Evolutionary conservation across 176 grass and related monocot genomes (phyloP).

Genomic region (Oropetium thomaeum): DNA sequence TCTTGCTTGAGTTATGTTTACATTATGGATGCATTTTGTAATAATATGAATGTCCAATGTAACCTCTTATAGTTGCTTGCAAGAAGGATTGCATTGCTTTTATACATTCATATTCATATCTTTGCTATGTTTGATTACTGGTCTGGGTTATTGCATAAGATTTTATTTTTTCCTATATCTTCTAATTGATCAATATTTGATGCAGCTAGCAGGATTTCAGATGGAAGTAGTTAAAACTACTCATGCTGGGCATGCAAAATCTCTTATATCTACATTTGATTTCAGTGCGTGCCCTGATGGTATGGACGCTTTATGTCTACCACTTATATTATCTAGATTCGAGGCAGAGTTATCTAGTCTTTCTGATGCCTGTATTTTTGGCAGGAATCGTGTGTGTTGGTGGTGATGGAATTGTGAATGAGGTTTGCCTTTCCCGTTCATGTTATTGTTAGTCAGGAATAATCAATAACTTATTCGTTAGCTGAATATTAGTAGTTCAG

Average conservation of each 20-base stretch:
- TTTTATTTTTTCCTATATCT: background rate
- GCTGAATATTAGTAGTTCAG: conserved; percentile 29
- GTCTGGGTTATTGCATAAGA: background rate
- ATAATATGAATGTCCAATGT: background rate
- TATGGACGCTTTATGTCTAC: conserved; percentile 41
- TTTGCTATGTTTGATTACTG: background rate
- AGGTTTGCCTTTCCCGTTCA: conserved; percentile 53
- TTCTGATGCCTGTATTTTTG: conserved; percentile 25
- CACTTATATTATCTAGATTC: conserved; percentile 20
- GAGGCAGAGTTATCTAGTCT: conserved; percentile 12
- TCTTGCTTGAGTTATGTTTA: background rate
- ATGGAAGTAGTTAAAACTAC: conserved; percentile 95
- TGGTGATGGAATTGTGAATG: conserved; percentile 98
- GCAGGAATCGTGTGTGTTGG: conserved; percentile 92
- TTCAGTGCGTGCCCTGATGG: conserved; percentile 79
- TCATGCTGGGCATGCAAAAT: conserved; percentile 90
- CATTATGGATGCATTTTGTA: background rate
- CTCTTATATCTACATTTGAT: conserved; percentile 76
- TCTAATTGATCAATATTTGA: conserved; percentile 19
- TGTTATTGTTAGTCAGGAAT: conserved; percentile 10
- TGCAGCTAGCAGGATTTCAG: conserved; percentile 95
- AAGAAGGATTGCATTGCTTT: background rate
- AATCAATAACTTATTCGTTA: conserved; percentile 19
- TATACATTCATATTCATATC: background rate
- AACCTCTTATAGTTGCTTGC: background rate